Evolutionary conservation across 768 basidiomycete genomes (phyloP), one percentile per base, ranked within the genome.

Genomic region (Albatrellus ellisii): DNA sequence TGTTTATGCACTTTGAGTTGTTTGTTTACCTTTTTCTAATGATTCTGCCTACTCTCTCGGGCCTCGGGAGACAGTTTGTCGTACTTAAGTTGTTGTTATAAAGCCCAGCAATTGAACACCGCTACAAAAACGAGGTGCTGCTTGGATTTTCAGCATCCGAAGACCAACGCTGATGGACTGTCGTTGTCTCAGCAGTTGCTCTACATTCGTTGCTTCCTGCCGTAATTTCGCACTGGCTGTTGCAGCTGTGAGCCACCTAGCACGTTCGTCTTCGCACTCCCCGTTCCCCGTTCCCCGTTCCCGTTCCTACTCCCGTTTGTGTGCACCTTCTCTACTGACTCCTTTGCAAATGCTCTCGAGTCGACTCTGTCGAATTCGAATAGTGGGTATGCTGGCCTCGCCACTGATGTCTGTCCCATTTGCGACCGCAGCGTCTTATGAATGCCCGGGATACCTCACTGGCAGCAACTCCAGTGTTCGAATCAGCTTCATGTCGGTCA

Each of bases 311-410:
- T 59, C 37, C 66, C 66, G 29, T 67, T 67, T 34, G 44, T 44
- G 11, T 61, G 50, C 1, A 54, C 54, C 37, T 65, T 67, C 25
- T 56, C 62, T 37, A 62, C 64, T 26, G 48, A 62, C 54, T 51
- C 59, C 35, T 68, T 64, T 20, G 69, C 61, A 17, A 70, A 72
- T 21, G 73, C 52, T 75, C 67, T 33, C 57, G 47, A 42, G 48
- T 63, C 15, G 68, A 73, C 52, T 77, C 75, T 22, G 68, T 68
- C 25, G 74, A 74, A 77, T 70, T 33, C 70, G 65, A 52, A 77
- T 77, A 4, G 68, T 74, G 22, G 74, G 74, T 22, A 77, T 70
- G 11, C 59, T 60, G n/a, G 56, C 48, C 31, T 52, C 49, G 14
- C 38, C 41, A 8, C 51, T 54, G 14, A 51, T 39, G 47, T 52